These are phyloP conservation scores for Xylaria sp. DNA, from an alignment of 2,329 filamentous ascomycete genomes.

Conservation along the genomic window DNA sequence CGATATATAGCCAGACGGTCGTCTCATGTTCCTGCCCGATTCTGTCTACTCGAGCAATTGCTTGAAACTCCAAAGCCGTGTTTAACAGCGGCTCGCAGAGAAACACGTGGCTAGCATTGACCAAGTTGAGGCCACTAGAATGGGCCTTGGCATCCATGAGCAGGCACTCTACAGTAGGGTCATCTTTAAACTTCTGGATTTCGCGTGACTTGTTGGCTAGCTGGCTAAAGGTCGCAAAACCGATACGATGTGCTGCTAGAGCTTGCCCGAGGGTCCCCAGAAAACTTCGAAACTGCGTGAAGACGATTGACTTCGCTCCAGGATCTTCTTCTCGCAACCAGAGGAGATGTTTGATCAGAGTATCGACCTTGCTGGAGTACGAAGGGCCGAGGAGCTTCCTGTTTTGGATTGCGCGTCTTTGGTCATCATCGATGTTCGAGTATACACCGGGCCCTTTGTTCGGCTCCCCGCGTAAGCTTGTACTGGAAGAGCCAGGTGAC, in stretches of 20 bases:
- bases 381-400: constrained; percentile 78
- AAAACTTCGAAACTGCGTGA: constrained; percentile 78
- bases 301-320: constrained; percentile 91
- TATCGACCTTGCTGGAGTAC: constrained; percentile 93
- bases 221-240: constrained; percentile 76
- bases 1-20: constrained; percentile 93
- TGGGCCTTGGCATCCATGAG: constrained; percentile 90
- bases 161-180: constrained; percentile 82
- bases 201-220: constrained; percentile 58
- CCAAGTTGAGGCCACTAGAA: constrained; percentile 87
- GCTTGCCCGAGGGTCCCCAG: constrained; percentile 77
- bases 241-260: constrained; percentile 77
- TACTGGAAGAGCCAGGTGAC: neutral
- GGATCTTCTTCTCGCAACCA: constrained; percentile 88
- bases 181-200: constrained; percentile 79
- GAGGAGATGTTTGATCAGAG: constrained; percentile 79
- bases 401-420: constrained; percentile 82
- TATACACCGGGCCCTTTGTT: constrained; percentile 71
- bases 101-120: constrained; percentile 94
- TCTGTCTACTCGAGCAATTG: constrained; percentile 92
- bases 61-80: constrained; percentile 92
- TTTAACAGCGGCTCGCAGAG: constrained; percentile 94
- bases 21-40: constrained; percentile 91
- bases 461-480: constrained; percentile 26
- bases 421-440: constrained; percentile 75